A percentile compares a stretch with the other conserved stretches of the same genome.
These are phyloP conservation scores for Ganoderma sinense DNA, from an alignment of 1,284 basidiomycete species.

Conservation along the genomic window DNA sequence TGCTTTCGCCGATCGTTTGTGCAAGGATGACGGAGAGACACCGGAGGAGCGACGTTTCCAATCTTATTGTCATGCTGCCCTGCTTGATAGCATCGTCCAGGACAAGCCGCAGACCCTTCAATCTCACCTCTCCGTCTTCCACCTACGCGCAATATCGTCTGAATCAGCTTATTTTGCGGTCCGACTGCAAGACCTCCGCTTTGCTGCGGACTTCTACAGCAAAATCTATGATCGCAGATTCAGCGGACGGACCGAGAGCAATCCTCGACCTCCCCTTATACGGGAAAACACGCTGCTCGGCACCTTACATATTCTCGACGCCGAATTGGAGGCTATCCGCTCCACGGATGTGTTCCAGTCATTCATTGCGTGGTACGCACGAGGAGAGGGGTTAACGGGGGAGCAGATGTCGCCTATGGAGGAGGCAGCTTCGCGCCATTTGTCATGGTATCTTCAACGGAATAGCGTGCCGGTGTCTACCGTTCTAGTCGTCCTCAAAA, in stretches of 20 bases:
- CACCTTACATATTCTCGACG: conserved; percentile 66
- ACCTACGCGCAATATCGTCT: conserved; percentile 65
- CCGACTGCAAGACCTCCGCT: conserved; percentile 72
- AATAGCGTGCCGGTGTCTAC: conserved; percentile 74
- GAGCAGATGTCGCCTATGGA: conserved; percentile 44
- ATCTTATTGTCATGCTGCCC: conserved; percentile 77
- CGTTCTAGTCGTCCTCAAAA: conserved; percentile 62
- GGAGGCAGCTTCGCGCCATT: conserved; percentile 40
- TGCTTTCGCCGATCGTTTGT: conserved; percentile 80
- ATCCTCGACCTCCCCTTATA: conserved; percentile 68
- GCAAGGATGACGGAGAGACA: conserved; percentile 63
- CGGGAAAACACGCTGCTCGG: conserved; percentile 73
- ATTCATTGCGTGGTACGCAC: conserved; percentile 59
- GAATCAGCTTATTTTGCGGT: conserved; percentile 68
- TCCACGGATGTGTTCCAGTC: conserved; percentile 50
- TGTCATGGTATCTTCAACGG: conserved; percentile 69
- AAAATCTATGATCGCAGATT: conserved; percentile 76
- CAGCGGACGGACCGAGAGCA: conserved; percentile 69
- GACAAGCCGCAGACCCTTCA: conserved; percentile 86
- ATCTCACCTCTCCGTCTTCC: conserved; percentile 77
- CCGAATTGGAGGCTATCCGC: conserved; percentile 57
- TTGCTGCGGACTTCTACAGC: conserved; percentile 76
- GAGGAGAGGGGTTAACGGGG: conserved; percentile 37
- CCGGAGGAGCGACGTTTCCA: conserved; percentile 69
- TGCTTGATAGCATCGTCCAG: conserved; percentile 88